phyloP scores from a whole-genome alignment of 2,329 filamentous ascomycete genomes.

The Aspergillus bombycis region DNA sequence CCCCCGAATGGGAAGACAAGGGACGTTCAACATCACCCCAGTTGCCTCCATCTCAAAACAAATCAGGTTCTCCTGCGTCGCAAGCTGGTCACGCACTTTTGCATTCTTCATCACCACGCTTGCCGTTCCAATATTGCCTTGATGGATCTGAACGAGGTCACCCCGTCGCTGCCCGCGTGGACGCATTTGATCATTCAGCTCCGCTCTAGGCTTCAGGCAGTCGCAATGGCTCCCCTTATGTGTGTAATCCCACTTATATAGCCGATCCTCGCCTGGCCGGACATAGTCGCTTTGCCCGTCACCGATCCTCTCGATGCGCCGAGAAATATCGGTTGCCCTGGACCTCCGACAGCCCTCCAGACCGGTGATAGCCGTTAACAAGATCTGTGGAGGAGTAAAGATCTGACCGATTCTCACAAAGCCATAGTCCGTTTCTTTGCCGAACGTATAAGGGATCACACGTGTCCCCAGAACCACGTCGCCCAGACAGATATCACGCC shows the following conservation, averaged over 20 bases:
- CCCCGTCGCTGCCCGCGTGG: not conserved
- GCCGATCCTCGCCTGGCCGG: not conserved
- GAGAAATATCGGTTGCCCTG: not conserved
- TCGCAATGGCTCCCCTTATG: not conserved
- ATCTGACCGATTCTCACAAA: not conserved
- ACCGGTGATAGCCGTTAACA: not conserved
- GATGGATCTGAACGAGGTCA: not conserved
- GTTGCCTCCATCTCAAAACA: not conserved
- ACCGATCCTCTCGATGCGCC: not conserved
- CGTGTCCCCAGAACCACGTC: not conserved
- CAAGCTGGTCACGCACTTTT: not conserved
- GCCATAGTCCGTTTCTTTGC: not conserved
- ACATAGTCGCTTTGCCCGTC: not conserved
- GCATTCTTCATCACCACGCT: not conserved
- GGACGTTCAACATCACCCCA: not conserved
- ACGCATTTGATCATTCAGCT: not conserved
- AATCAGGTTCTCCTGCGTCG: not conserved
- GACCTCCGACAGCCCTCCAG: not conserved
- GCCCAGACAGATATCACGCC: not conserved
- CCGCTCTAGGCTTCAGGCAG: not conserved
- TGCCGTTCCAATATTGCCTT: not conserved
- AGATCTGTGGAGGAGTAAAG: not conserved
- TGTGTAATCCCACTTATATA: not conserved
- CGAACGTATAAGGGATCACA: not conserved
- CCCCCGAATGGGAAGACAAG: not conserved